Base-by-base conservation (phyloP, 108 stramenopile genomes). In the Skeletonema costatum region DNA sequence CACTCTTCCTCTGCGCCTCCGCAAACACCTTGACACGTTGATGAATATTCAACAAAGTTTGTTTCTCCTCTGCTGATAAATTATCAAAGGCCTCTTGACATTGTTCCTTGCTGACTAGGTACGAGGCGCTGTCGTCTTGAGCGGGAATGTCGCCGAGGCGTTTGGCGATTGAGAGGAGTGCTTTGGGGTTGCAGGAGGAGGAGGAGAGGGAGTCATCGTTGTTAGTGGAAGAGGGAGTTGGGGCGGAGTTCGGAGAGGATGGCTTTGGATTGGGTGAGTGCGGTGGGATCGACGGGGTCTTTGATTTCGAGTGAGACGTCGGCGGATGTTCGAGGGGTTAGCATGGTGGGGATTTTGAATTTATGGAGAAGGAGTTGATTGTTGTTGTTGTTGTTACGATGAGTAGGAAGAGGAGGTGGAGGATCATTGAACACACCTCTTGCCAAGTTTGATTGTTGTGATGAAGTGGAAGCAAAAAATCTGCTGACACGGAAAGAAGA, bases 1-100 rank as follows among this genome's bases (percentile, higher is more conserved):
- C 87, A 60, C 93, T 85, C 60, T 62, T 78, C 33, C 95, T 92
- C 83, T 99, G 99, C 60, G 94, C 88, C 61, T 89, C 76, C 0
- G 99, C 99, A 85, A 99, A 99, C 1, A 75, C 73, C 73, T 89
- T 83, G 70, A 99, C 88, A 29, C 98, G 87, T 16, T 65, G 77
- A 62, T 92, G 87, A 66, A 96, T 93, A 60, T 95, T 93, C 48
- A 82, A 35, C 36, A 99, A 78, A 1, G 97, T 83, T 13, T 63
- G 81, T 50, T 86, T 81, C 62, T 96, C 88, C 16, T 83, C 82
- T 9, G 78, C 70, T 0, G 77, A 31, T 29, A 97, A 51, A 21
- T 51, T 73, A 16, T 94, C 88, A 80, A 88, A 95, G 0, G 94
- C 94, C 61, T 71, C 86, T 81, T 84, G 68, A 63, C 92, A 93